phyloP scores from a whole-genome alignment of 176 grass and related monocot genomes.

The Avena atlantica region DNA sequence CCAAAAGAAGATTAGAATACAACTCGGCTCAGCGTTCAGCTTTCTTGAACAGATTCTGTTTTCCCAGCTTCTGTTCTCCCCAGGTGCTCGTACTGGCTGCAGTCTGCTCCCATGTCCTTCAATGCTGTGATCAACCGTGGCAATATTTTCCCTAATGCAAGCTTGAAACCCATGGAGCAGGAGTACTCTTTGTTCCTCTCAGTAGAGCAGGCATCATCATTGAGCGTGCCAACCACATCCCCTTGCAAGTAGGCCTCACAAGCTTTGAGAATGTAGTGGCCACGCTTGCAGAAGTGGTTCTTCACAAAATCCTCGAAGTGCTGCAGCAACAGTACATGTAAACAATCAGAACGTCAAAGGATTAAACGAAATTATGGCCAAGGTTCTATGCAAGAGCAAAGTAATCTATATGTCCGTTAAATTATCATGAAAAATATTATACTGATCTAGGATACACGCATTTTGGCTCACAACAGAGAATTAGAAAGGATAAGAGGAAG shows the following conservation, averaged over 20 bases:
- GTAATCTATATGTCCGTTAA: not conserved
- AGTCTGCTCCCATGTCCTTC: constrained; percentile 64
- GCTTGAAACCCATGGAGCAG: constrained; percentile 91
- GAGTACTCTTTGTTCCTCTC: constrained; percentile 70
- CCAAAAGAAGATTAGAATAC: constrained; percentile 30
- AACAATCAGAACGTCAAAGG: constrained; percentile 27
- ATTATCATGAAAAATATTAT: constrained; percentile 10
- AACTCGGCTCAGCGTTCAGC: constrained; percentile 33
- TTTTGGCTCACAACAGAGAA: constrained; percentile 12
- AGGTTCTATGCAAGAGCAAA: not conserved
- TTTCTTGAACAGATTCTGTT: constrained; percentile 55
- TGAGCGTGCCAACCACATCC: constrained; percentile 75
- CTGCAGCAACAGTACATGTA: constrained; percentile 46
- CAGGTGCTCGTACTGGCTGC: constrained; percentile 72
- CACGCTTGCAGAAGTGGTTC: constrained; percentile 72
- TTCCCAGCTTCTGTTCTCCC: constrained; percentile 64
- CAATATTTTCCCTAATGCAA: constrained; percentile 85
- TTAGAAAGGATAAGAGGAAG: constrained; percentile 4
- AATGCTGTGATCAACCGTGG: constrained; percentile 68
- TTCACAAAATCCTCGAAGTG: constrained; percentile 93
- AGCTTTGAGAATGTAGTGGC: constrained; percentile 87
- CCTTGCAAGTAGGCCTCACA: constrained; percentile 89
- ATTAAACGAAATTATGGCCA: constrained; percentile 20
- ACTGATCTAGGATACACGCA: not conserved
- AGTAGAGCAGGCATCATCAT: constrained; percentile 64